Base-by-base conservation (phyloP, 2,329 filamentous ascomycete species). In the Bipolaris sorokiniana region DNA sequence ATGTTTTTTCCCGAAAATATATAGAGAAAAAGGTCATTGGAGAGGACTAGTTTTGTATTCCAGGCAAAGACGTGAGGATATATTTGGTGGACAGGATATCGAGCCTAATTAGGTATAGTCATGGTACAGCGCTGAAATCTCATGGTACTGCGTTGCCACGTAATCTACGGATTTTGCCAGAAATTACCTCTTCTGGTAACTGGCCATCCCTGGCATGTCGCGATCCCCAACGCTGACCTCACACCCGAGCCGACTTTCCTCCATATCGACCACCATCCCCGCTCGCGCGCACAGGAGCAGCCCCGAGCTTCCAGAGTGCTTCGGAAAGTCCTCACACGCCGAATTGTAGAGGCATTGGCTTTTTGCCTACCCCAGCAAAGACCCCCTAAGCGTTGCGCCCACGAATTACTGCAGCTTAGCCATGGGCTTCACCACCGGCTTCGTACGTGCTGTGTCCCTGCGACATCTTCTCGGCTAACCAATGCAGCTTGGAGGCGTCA, bases 351-450 rank as follows among this genome's bases (percentile, higher is more conserved):
- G 48, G 51, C 58, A 61, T 61, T 61, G 58, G 51, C 51, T 31
- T 26, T 16, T n/a, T 3, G 44, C 46, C 22, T 41, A 48, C 42
- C 33, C n/a, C 20, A 28, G 22, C 9, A 33, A 44, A 41, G 36
- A 15, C 48, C 23, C 20, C 28, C 7, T 18, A 42, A 15, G 38
- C 18, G 36, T 45, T 46, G 18, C 50, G 26, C 44, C 26, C 20
- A 23, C 18, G n/a, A 15, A 48, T 51, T 54, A 38, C 36, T 23
- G 33, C 47, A 58, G 42, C 52, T 58, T 46, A 54, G 41, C 53
- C 63, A 83, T 83, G 81, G 81, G 81, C 70, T 82, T 83, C 76
- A 80, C 79, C 58, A 81, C 79, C 16, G 81, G 81, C 74, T 80
- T 83, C 65, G 81, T 83, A 75, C 45, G 75, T 69, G 36, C 36